Evolutionary conservation across 2,329 filamentous ascomycete species (phyloP), one percentile per base, ranked within the genome.

Genomic region (Apiospora aurea): DNA sequence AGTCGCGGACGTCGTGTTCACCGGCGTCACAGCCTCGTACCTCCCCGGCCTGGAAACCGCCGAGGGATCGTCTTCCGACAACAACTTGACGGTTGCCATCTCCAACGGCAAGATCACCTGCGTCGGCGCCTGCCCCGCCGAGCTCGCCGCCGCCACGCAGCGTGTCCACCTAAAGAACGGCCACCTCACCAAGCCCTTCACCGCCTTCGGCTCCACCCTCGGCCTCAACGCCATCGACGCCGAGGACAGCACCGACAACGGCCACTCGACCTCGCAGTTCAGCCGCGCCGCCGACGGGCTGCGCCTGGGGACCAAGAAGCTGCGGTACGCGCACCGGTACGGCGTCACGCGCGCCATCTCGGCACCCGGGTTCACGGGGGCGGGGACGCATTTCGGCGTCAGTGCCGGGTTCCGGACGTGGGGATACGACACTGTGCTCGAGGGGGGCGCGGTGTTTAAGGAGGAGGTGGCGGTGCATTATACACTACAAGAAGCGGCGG

Each of bases 191-290:
- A 83, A 87, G 7, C 84, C 89, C 0, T 87, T 92, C 73, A 91
- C 89, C 3, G 89, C 88, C 1, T 88, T 92, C 43, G 90, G 72
- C 0, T 88, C 89, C 4, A 82, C 83, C 1, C 81, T 93, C 0
- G 91, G 91, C 0, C 84, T 93, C 8, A 88, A 88, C 73, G 90
- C 89, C 70, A 92, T 93, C 70, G 86, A 88, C 72, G 84, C 85
- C 5, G 91, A 93, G 74, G 77, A 82, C 10, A 81, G 82, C 66
- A 88, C 86, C 0, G 87, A 89, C 74, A 89, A 89, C 72, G 88
- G 88, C 1, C 77, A 78, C 1, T 84, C 82, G 71, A 79, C 80
- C 0, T 78, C 83, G 0, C 77, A 82, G 7, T 91, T 92, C 75
- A 89, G 87, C 66, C 86, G 90, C 14, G 91, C 87, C 10, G 80